Percentiles rank a stretch among this genome's conserved stretches.
phyloP scores from a whole-genome alignment of 2,329 filamentous ascomycete genomes.

The Fusarium globosum region DNA sequence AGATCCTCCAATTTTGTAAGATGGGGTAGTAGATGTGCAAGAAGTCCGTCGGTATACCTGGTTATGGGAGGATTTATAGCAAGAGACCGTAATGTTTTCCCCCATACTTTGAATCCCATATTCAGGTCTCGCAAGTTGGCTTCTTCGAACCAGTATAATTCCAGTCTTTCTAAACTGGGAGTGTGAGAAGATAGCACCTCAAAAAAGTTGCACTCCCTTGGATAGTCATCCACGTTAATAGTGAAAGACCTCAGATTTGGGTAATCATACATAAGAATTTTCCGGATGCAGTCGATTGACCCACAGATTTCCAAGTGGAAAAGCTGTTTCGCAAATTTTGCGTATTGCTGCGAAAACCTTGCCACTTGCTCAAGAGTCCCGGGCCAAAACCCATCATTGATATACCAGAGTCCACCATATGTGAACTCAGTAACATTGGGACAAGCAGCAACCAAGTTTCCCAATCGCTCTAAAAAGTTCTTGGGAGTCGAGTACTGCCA shows the following conservation, averaged over 20 bases:
- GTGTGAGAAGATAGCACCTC: not conserved
- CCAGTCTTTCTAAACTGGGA: slow-evolving; percentile 1
- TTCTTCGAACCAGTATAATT: not conserved
- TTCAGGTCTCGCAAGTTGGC: not conserved
- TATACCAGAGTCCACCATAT: not conserved
- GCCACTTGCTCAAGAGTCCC: not conserved
- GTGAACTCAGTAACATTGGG: not conserved
- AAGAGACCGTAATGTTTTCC: slow-evolving; percentile 4
- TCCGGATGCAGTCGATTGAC: not conserved
- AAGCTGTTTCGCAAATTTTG: not conserved
- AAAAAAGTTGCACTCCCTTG: not conserved
- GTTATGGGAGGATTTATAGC: not conserved
- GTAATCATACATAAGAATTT: not conserved
- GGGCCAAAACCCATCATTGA: too few relatives aligned
- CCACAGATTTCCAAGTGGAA: not conserved
- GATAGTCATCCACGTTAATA: not conserved
- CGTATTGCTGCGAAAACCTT: not conserved
- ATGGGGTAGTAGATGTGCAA: not conserved
- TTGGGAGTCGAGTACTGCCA: not conserved
- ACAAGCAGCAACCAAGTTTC: not conserved
- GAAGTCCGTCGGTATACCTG: not conserved
- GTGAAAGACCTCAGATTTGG: not conserved
- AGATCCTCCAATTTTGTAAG: not conserved
- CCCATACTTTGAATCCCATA: slow-evolving; percentile 13
- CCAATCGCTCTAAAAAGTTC: not conserved